A percentile compares a stretch with the other conserved stretches of the same genome.
Evolutionary conservation across 2,329 filamentous ascomycete species (phyloP).

Genomic region (Byssothecium circinans): DNA sequence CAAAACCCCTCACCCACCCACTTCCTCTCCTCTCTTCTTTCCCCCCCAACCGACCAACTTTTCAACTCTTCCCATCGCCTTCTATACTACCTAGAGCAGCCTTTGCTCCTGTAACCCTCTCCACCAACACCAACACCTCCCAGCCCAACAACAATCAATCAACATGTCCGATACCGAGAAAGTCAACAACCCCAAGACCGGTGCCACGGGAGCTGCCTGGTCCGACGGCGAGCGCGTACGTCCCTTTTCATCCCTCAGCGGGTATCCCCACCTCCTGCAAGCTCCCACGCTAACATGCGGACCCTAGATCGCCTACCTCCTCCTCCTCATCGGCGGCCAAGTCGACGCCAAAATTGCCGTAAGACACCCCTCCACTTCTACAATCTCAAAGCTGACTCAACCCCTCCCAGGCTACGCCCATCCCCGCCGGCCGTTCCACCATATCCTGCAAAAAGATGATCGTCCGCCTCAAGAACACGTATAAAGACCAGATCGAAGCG

Average conservation of each 20-base stretch:
- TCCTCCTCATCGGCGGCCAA: slow-evolving; percentile 19
- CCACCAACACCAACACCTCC: background rate
- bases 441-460: slow-evolving; percentile 27
- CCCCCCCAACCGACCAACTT: background rate
- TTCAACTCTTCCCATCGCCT: background rate
- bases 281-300: background rate
- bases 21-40: background rate
- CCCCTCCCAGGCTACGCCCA: slow-evolving; percentile 17
- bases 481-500: slow-evolving; percentile 21
- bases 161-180: slow-evolving; percentile 18
- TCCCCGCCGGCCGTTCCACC: slow-evolving; percentile 17
- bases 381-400: slow-evolving; percentile 10
- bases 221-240: slow-evolving; percentile 24
- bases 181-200: slow-evolving; percentile 11
- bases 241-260: background rate
- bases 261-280: background rate
- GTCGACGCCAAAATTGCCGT: slow-evolving; percentile 15
- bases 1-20: background rate
- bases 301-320: slow-evolving; percentile 16
- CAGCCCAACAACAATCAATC: background rate
- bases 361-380: background rate
- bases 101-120: background rate
- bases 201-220: slow-evolving; percentile 16
- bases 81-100: no score
- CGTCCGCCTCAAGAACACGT: slow-evolving; percentile 24